Evolutionary conservation across 139 green algal species (phyloP), one percentile per base, ranked within the genome.

Genomic region (Monoraphidium neglectum): DNA sequence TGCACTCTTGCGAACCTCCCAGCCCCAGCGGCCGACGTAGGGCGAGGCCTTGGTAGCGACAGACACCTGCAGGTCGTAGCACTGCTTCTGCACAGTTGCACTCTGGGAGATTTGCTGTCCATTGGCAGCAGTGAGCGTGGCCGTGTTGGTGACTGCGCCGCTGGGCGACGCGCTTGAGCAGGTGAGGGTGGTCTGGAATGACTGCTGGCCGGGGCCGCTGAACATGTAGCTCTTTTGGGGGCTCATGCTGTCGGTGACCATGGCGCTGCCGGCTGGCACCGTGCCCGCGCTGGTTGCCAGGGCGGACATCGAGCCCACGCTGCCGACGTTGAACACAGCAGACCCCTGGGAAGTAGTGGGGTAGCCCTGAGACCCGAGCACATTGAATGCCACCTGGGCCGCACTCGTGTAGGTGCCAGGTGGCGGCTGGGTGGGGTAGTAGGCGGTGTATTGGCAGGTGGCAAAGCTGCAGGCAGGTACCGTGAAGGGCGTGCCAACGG

Each of bases 11-110:
- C 3, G 61, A 12, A 79, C 63, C n/a, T n/a, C 32, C 73, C 73
- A 79, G 2, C 18, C 57, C 63, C 63, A 79, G 3, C 47, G 47
- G 26, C 73, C 73, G 0, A 79, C 63, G 51, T 46, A 79, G 13
- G 73, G 73, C 4, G 73, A 32, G 2, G 73, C 28, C 0, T 32
- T 38, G 35, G 71, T 47, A 23, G 62, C 73, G 1, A 73, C 47
- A n/a, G 47, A 28, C 16, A 80, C 75, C 12, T 57, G 30, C n/a
- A 80, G 66, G 5, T 80, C 75, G 6, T 62, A 80, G 66, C 75
- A 80, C 33, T 74, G 75, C 65, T 75, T 74, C 75, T 80, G 75
- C 65, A 80, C 65, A 3, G 65, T 75, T 10, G 75, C 75, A 28
- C 65, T 54, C 75, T 68, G 54, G 37, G 16, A 38, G n/a, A 75